Evolutionary conservation across 371 early-diverging fungal genomes (phyloP).

Genomic region (Choanephora cucurbitarum): DNA sequence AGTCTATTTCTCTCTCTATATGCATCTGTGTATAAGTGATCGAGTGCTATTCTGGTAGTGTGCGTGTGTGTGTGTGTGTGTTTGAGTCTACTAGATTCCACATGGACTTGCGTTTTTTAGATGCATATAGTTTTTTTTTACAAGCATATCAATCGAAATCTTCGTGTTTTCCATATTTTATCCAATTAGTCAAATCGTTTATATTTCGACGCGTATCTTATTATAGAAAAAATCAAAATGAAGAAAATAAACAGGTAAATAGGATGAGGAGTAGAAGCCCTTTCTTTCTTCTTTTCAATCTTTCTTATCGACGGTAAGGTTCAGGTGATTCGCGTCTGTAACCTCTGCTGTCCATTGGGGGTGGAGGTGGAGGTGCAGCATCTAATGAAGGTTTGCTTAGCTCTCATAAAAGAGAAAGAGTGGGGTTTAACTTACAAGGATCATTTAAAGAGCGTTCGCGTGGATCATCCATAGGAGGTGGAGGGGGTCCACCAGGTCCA

Average conservation of each 20-base stretch:
- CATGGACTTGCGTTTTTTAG: no score
- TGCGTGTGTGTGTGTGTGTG: no score
- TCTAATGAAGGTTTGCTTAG: slow-evolving; percentile 10
- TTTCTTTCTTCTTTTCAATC: slow-evolving; percentile 6
- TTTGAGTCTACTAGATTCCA: no score
- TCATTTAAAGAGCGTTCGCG: slow-evolving; percentile 27
- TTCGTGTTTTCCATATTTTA: not conserved
- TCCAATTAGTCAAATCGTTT: not conserved
- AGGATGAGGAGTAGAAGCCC: no score
- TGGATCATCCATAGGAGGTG: slow-evolving; percentile 31
- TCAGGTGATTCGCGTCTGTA: slow-evolving; percentile 45
- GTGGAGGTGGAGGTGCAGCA: slow-evolving; percentile 31
- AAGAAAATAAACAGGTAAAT: not conserved
- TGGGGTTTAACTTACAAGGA: slow-evolving; percentile 28
- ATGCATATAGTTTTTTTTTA: no score
- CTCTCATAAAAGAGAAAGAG: not conserved
- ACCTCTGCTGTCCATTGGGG: slow-evolving; percentile 40
- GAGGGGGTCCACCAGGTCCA: slow-evolving; percentile 17
- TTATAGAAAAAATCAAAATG: slow-evolving; percentile 2
- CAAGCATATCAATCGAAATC: not conserved
- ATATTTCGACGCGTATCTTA: not conserved
- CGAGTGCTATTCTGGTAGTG: no score
- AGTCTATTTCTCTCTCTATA: no score
- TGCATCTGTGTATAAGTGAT: no score
- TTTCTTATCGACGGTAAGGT: slow-evolving; percentile 46